These are phyloP conservation scores for Lentinula sp. DNA, from an alignment of 768 basidiomycete genomes.

Conservation along the genomic window DNA sequence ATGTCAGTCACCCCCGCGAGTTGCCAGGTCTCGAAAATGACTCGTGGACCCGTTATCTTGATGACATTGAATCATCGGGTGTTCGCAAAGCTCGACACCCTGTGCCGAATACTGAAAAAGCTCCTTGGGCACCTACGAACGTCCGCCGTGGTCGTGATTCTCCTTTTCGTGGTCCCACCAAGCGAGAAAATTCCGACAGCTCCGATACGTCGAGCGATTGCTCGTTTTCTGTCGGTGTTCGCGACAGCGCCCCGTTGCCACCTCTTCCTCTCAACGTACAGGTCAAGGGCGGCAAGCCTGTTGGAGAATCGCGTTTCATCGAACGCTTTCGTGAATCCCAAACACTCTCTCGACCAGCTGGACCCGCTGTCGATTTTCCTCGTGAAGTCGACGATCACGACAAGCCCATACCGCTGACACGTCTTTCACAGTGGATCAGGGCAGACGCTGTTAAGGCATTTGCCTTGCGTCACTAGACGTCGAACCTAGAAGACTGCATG, in stretches of 20 bases:
- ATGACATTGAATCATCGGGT: conserved; percentile 7
- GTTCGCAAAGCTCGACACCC: conserved; percentile 8
- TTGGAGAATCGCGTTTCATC: conserved; percentile 34
- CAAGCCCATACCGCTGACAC: conserved; percentile 49
- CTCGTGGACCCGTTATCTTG: conserved; percentile 13
- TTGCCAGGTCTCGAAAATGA: conserved; percentile 20
- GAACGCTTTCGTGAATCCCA: conserved; percentile 32
- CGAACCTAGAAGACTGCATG: background rate
- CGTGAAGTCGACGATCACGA: conserved; percentile 39
- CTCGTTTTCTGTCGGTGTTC: conserved; percentile 11
- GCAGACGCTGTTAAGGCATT: conserved; percentile 26
- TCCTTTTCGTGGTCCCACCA: conserved; percentile 33
- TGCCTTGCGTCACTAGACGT: background rate
- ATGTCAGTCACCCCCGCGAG: background rate
- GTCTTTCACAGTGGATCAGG: conserved; percentile 45
- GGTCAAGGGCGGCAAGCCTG: conserved; percentile 13
- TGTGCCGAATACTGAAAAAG: conserved; percentile 23
- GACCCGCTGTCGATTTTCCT: conserved; percentile 32
- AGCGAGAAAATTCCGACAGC: conserved; percentile 11
- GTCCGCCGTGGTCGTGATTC: conserved; percentile 51
- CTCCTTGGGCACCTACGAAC: conserved; percentile 42
- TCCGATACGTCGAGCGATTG: conserved; percentile 11
- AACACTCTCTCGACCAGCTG: conserved; percentile 25
- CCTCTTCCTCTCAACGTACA: conserved; percentile 25
- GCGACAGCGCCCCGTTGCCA: conserved; percentile 19